Evolutionary conservation across 345 rosid species (phyloP).

Genomic region (Arabis hirsuta): DNA sequence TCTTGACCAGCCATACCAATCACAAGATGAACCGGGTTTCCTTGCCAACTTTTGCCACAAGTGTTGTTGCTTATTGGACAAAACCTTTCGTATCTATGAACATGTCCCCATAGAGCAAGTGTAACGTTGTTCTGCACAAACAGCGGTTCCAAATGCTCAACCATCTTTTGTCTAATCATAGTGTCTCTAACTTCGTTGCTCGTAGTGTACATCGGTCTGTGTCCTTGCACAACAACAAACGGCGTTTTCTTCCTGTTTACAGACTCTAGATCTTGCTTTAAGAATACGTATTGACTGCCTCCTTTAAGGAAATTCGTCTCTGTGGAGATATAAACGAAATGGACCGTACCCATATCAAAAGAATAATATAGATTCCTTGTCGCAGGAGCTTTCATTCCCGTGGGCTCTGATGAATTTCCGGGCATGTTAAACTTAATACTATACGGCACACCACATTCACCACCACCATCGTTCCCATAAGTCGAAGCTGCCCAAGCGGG

Average conservation of each 20-base stretch:
- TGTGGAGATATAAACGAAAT: constrained; percentile 81
- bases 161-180: constrained; percentile 59
- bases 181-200: constrained; percentile 69
- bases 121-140: constrained; percentile 72
- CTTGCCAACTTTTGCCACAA: constrained; percentile 65
- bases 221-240: constrained; percentile 82
- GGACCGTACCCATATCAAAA: constrained; percentile 67
- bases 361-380: constrained; percentile 88
- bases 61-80: constrained; percentile 84
- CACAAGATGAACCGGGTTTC: constrained; percentile 83
- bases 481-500: constrained; percentile 68
- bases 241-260: constrained; percentile 78
- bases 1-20: constrained; percentile 98
- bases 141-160: constrained; percentile 82
- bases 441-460: constrained; percentile 95
- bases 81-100: constrained; percentile 93
- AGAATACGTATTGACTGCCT: constrained; percentile 65
- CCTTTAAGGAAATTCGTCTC: constrained; percentile 85
- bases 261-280: constrained; percentile 74
- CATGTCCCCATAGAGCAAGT: constrained; percentile 95
- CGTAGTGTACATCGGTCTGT: constrained; percentile 95
- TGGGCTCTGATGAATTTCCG: constrained; percentile 78
- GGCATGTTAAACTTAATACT: constrained; percentile 87
- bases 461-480: constrained; percentile 89
- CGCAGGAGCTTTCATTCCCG: constrained; percentile 70